phyloP scores from a whole-genome alignment of 176 grass and related monocot species.

The Urochloa ruziziensis region DNA sequence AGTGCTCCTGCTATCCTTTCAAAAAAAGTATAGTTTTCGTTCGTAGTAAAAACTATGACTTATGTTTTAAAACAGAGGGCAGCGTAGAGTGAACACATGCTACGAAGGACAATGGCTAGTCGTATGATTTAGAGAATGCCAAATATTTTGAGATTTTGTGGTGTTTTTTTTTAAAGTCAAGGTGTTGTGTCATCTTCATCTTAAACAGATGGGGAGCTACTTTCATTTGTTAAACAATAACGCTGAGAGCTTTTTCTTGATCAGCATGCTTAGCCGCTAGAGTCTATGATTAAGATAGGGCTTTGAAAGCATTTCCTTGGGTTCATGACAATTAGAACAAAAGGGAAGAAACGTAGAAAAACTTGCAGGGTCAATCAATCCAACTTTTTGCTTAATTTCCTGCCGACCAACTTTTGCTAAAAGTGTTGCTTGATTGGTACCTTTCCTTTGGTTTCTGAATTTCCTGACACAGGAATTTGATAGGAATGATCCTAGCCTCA shows the following conservation, averaged over 20 bases:
- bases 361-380: not conserved
- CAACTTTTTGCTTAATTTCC: not conserved
- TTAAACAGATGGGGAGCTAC: not conserved
- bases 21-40: too few species aligned
- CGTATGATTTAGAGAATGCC: not conserved
- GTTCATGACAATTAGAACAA: not conserved
- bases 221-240: not conserved
- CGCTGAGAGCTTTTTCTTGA: not conserved
- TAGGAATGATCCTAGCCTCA: not conserved
- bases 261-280: not conserved
- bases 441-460: not conserved
- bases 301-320: not conserved
- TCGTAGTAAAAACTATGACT: too few species aligned
- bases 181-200: not conserved
- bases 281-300: too few species aligned
- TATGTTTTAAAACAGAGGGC: too few species aligned
- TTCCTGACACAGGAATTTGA: not conserved
- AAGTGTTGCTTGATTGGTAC: not conserved
- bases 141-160: not conserved
- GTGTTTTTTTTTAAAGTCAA: too few species aligned
- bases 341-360: not conserved
- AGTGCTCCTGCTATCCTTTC: too few species aligned
- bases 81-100: too few species aligned
- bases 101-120: not conserved
- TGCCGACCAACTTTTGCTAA: constrained; percentile 1